Evolutionary conservation across 805 yeast species (phyloP).

Genomic region (fission yeast (Schizosaccharomyces pombe)): DNA sequence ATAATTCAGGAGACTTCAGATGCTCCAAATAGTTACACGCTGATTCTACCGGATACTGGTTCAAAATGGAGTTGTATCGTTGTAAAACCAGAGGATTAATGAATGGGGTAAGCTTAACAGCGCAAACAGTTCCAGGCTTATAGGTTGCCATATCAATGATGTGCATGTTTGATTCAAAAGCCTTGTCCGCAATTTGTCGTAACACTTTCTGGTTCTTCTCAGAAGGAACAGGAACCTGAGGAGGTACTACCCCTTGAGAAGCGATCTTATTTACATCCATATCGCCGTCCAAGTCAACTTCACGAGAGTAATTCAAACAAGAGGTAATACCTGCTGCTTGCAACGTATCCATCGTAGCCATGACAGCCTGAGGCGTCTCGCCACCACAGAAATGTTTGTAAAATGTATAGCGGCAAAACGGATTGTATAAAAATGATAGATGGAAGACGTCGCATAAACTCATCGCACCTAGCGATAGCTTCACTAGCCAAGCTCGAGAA

Average conservation of each 20-base stretch:
- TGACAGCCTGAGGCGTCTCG: neutral
- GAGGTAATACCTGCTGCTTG: neutral
- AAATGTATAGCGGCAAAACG: neutral
- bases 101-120: neutral
- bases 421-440: neutral
- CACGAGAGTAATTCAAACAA: neutral
- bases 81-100: neutral
- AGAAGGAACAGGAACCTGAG: neutral
- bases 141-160: neutral
- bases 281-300: neutral
- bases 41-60: neutral
- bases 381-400: conserved; percentile 2
- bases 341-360: neutral
- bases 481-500: conserved; percentile 1
- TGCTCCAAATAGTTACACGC: neutral
- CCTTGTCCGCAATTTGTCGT: neutral
- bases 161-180: neutral
- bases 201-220: neutral
- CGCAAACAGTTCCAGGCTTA: neutral
- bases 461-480: neutral
- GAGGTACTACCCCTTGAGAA: neutral
- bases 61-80: neutral
- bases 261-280: neutral
- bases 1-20: neutral
- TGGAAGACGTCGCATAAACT: neutral